Conservation (phyloP, 345 rosid genomes). For the Citrus medica region DNA sequence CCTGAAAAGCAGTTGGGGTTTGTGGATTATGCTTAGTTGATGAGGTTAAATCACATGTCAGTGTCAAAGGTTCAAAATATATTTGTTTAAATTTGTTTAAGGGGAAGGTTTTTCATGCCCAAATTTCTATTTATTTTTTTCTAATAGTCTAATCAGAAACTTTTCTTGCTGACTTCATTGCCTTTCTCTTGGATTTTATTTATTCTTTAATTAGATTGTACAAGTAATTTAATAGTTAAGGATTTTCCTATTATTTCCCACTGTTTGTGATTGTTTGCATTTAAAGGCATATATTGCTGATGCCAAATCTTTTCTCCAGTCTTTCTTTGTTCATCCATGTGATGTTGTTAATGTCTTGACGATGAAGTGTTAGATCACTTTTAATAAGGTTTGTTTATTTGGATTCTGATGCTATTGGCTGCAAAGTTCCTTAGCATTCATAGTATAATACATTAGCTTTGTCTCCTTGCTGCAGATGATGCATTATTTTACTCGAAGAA, state of each 20-base stretch:
- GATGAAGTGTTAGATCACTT: conserved; percentile 14
- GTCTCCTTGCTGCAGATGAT: conserved; percentile 7
- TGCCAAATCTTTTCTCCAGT: conserved; percentile 20
- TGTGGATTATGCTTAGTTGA: conserved; percentile 13
- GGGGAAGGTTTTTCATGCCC: not conserved
- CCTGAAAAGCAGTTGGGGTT: not conserved
- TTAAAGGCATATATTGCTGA: conserved; percentile 17
- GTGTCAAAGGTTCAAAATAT: conserved; percentile 8
- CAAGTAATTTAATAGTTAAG: not conserved
- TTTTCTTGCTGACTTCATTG: not conserved
- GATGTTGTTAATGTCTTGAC: conserved; percentile 18
- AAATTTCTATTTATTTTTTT: not conserved
- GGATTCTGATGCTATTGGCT: conserved; percentile 3
- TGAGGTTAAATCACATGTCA: conserved; percentile 13
- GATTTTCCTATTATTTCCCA: not conserved
- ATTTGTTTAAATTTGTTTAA: not conserved
- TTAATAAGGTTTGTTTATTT: conserved; percentile 6
- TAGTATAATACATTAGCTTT: not conserved
- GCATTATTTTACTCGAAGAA: not conserved
- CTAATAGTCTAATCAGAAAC: not conserved
- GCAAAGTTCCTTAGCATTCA: not conserved
- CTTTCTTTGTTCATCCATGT: conserved; percentile 18
- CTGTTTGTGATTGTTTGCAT: conserved; percentile 7
- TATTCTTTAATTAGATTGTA: not conserved
- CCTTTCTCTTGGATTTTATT: not conserved